Percentiles rank a stretch among this genome's conserved stretches.
Evolutionary conservation across 2,329 filamentous ascomycete species (phyloP).

Genomic region (Alternaria alternata): DNA sequence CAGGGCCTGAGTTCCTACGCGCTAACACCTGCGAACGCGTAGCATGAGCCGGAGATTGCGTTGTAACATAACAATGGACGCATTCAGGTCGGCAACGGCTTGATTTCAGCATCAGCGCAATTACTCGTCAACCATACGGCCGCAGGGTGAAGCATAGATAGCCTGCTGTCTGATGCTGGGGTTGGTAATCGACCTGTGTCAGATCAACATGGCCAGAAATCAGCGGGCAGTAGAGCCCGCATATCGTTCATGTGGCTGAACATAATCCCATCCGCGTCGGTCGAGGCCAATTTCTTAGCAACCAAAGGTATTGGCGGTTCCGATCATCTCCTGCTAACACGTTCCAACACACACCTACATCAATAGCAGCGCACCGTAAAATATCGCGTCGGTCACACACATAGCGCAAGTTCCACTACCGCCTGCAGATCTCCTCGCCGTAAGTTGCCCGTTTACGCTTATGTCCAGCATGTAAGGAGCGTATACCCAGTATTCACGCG

Average conservation of each 20-base stretch:
- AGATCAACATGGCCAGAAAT: constrained; percentile 3
- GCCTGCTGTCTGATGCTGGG: constrained; percentile 3
- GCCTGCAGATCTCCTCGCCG: constrained; percentile 13
- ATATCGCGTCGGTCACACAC: constrained; percentile 5
- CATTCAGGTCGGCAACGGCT: neutral
- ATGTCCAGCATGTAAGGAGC: constrained; percentile 17
- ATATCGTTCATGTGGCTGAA: neutral
- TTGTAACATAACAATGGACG: constrained; percentile 14
- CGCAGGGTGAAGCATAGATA: neutral
- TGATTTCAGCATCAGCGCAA: neutral
- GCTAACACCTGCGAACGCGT: constrained; percentile 8
- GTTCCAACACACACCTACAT: neutral
- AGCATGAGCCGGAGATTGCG: constrained; percentile 16
- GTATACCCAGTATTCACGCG: constrained; percentile 24
- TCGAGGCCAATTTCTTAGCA: constrained; percentile 20
- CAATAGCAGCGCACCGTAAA: neutral
- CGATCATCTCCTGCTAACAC: constrained; percentile 12
- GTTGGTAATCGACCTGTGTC: constrained; percentile 12
- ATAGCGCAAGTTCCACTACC: constrained; percentile 1
- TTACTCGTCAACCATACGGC: neutral
- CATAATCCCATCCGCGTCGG: constrained; percentile 12
- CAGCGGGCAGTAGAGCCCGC: constrained; percentile 5
- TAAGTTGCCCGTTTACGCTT: constrained; percentile 21
- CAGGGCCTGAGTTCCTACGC: constrained; percentile 2
- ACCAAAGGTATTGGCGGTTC: constrained; percentile 5